Base-by-base conservation (phyloP, 345 rosid species). In the Noccaea caerulescens region DNA sequence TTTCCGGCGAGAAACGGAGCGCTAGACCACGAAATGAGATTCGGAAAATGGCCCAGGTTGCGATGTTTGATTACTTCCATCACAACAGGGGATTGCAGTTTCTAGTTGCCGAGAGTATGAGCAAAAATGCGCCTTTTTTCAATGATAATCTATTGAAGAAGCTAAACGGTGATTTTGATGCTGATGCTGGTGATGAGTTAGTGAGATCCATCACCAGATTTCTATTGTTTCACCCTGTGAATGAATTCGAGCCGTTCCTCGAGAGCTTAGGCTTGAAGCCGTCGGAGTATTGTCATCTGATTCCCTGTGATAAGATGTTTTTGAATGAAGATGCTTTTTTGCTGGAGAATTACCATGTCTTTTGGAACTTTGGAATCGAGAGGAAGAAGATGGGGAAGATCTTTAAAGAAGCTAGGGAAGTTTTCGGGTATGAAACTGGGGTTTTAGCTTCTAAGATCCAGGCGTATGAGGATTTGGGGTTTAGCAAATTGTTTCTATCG, bases 221-320 rank as follows among this genome's bases (percentile, higher is more conserved):
- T 70, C 64, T 93, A 54, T 75, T 84, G n/a, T 93, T 82, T 66
- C 86, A 86, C 41, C 97, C 98, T 4, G 81, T 91, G 42, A 93
- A 93, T 61, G 98, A 93, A 60, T 93, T 87, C 23, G 96, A 93
- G 80, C 96, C 96, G 23, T 93, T 88, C 76, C 85, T 87, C 20
- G 93, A 93, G 86, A 88, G 97, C 60, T 60, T 82, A 45, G 98
- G 98, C 55, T 30, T 93, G 51, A 59, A 79, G 38, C 92, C 84
- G 16, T 34, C 36, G 0, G 96, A 90, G 73, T 85, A 69, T 30
- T 14, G 32, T 62, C 75, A 63, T 63, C 43, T 87, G 8, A 85
- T 93, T 65, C 96, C 87, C 0, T 71, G 60, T 46, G 81, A 83
- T 68, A 72, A 79, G 77, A 73, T 84, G 68, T 90, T 83, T 58